phyloP scores from a whole-genome alignment of 2,329 filamentous ascomycete genomes.

The Colletotrichum noveboracense region DNA sequence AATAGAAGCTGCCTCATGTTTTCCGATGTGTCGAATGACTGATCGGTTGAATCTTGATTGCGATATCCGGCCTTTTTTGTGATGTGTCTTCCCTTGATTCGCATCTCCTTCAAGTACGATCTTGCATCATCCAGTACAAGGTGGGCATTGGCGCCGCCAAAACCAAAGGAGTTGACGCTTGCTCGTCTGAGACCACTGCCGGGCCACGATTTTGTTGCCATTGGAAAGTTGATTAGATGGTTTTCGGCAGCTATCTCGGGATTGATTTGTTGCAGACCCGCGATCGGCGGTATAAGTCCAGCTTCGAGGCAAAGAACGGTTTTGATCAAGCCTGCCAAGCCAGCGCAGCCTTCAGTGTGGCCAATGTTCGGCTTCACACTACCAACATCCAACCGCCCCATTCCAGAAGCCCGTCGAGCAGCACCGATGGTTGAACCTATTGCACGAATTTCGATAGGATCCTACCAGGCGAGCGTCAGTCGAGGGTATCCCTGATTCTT shows the following conservation, averaged over 20 bases:
- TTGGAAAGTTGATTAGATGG: not conserved
- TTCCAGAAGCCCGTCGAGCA: constrained; percentile 28
- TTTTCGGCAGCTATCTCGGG: not conserved
- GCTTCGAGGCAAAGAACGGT: not conserved
- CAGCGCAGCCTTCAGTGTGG: constrained; percentile 2
- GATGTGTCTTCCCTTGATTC: not conserved
- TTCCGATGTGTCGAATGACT: not conserved
- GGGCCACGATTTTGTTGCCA: not conserved
- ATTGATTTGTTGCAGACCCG: not conserved
- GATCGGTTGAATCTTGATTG: not conserved
- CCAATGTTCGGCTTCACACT: constrained; percentile 3
- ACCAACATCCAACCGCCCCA: constrained; percentile 15
- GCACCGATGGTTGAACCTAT: constrained; percentile 33
- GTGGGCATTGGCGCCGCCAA: constrained; percentile 10
- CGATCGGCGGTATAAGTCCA: not conserved
- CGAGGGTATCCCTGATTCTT: not conserved
- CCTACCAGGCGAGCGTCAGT: not conserved
- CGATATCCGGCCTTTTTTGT: not conserved
- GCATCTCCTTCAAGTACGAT: not conserved
- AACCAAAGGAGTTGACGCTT: constrained; percentile 9
- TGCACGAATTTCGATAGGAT: constrained; percentile 50
- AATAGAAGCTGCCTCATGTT: not conserved
- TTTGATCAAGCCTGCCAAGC: constrained; percentile 3
- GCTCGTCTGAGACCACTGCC: not conserved
- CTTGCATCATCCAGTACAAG: not conserved